Evolutionary conservation across 768 basidiomycete genomes (phyloP).

Genomic region (Tricholoma sp.): DNA sequence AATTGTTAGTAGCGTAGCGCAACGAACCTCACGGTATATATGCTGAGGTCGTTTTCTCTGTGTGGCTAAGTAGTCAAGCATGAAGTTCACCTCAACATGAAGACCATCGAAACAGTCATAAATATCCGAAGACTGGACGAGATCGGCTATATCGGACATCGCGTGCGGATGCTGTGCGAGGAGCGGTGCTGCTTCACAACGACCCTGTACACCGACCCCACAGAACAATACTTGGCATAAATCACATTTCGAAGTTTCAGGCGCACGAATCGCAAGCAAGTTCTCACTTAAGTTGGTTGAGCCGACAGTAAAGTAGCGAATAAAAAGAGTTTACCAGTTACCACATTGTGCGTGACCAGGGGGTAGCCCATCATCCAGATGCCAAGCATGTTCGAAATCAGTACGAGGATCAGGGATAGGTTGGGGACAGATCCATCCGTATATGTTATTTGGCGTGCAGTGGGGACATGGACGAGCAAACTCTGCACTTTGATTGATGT

Average conservation of each 20-base stretch:
- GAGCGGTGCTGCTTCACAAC: conserved; percentile 61
- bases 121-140: conserved; percentile 70
- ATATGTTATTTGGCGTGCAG: conserved; percentile 62
- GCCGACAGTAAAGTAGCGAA: background rate
- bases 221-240: conserved; percentile 81
- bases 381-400: conserved; percentile 73
- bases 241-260: conserved; percentile 78
- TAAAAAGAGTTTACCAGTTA: conserved; percentile 53
- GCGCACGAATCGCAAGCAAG: conserved; percentile 65
- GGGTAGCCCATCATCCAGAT: conserved; percentile 69
- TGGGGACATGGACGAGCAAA: conserved; percentile 79
- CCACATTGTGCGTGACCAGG: conserved; percentile 80
- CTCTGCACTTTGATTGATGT: conserved; percentile 57
- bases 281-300: conserved; percentile 49
- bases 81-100: conserved; percentile 74
- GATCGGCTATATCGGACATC: conserved; percentile 62
- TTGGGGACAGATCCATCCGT: conserved; percentile 77
- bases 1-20: background rate
- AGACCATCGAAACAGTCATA: conserved; percentile 82
- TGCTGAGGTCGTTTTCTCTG: conserved; percentile 60
- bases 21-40: conserved; percentile 70
- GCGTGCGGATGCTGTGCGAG: conserved; percentile 63
- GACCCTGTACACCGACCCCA: conserved; percentile 70
- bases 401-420: conserved; percentile 69
- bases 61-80: conserved; percentile 73